These are phyloP conservation scores for Colletotrichum chlorophyti DNA, from an alignment of 2,329 filamentous ascomycete genomes.

Conservation along the genomic window DNA sequence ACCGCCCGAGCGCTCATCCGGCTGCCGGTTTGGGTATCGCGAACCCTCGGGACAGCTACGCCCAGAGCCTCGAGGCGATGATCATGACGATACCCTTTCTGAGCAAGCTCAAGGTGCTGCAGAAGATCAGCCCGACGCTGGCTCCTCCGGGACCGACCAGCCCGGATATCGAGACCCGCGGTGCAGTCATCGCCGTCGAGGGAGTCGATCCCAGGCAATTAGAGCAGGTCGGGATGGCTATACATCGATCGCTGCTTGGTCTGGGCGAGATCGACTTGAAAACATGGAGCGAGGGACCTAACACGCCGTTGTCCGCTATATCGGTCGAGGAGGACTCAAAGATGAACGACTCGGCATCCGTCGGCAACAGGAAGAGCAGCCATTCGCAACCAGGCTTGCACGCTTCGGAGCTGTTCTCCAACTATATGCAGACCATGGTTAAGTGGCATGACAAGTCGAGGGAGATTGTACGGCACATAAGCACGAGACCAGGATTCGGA, in stretches of 20 bases:
- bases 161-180: conserved; percentile 58
- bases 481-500: conserved; percentile 32
- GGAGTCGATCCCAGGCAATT: conserved; percentile 66
- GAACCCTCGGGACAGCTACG: conserved; percentile 37
- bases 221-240: conserved; percentile 64
- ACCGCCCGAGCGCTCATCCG: conserved; percentile 30
- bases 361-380: conserved; percentile 27
- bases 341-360: conserved; percentile 13
- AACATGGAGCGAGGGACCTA: conserved; percentile 49
- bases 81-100: conserved; percentile 78
- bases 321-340: conserved; percentile 25
- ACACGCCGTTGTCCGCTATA: conserved; percentile 17
- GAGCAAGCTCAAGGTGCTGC: conserved; percentile 79
- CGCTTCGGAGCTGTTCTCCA: conserved; percentile 49
- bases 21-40: conserved; percentile 35
- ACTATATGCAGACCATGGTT: conserved; percentile 72
- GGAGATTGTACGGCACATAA: conserved; percentile 67
- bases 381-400: conserved; percentile 33
- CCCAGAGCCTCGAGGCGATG: conserved; percentile 67
- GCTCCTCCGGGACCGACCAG: conserved; percentile 39
- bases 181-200: conserved; percentile 84
- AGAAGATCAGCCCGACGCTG: conserved; percentile 76
- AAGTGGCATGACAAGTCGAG: conserved; percentile 79
- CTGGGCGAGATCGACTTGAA: conserved; percentile 50
- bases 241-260: conserved; percentile 67